Evolutionary conservation across 2,329 filamentous ascomycete genomes (phyloP), one percentile per base, ranked within the genome.

Genomic region (Zelopaecilomyces penicillatus): DNA sequence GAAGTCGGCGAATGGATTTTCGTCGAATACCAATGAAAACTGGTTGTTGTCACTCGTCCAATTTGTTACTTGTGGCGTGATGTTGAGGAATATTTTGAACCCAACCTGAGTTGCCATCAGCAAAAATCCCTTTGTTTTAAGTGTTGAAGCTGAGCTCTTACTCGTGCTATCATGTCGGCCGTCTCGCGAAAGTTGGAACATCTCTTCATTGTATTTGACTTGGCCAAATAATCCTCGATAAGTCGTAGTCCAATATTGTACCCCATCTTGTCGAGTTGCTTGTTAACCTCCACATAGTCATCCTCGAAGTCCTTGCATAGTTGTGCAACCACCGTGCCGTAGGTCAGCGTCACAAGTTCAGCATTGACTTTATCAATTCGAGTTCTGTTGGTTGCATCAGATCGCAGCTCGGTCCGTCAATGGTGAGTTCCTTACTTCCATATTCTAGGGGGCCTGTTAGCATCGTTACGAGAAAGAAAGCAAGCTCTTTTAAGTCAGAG

Each of bases 1-100:
- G 67, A 97, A 98, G 67, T 98, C 93, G 42, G 90, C 90, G 47
- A 98, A 71, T 1, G 93, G 93, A 60, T 97, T 98, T 65, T 98
- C 93, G 53, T 98, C 93, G 55, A 98, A 95, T 11, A 96, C 79
- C 9, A 98, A 74, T 0, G 89, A 96, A 69, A 98, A 98, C 55
- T 95, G 88, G 63, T 95, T 96, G 69, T 83, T 93, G 66, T 98
- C 93, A 62, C 78, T 87, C 26, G 89, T 93, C 93, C 93, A 98
- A 62, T 95, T 96, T 39, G 89, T 88, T 52, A 97, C 83, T 6
- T 83, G 85, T 0, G 93, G 93, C 4, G 90, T 94, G 55, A 96
- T 89, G 61, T 98, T 98, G 49, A 98, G 79, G 65, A 98, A 98
- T 53, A 98, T 95, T 70, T 98, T 97, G 72, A 98, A 98, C 45